phyloP scores from a whole-genome alignment of 169 alveolate species.

The Cryptosporidium viatorum region DNA sequence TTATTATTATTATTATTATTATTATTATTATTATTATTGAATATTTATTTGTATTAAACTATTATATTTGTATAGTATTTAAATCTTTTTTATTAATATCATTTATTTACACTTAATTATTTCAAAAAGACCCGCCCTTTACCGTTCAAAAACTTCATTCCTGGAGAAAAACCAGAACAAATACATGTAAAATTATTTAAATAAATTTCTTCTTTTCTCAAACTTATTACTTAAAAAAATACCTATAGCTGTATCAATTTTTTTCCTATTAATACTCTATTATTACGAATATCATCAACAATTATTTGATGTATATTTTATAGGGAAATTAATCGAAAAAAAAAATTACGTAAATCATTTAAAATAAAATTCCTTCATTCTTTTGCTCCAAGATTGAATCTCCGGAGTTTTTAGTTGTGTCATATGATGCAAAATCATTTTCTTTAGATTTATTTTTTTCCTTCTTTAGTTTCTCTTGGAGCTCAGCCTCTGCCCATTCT shows the following conservation, averaged over 20 bases:
- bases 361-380: constrained; percentile 57
- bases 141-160: not conserved
- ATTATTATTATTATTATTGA: no score
- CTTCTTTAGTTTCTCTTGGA: constrained; percentile 12
- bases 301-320: not conserved
- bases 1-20: no score
- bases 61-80: no score
- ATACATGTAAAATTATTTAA: not conserved
- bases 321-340: not conserved
- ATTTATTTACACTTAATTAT: no score
- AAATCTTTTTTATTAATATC: no score
- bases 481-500: constrained; percentile 75
- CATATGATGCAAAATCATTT: not conserved
- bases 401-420: not conserved
- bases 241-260: not conserved
- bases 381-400: constrained; percentile 51
- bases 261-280: not conserved
- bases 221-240: no score
- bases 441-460: constrained; percentile 4
- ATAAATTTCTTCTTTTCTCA: no score
- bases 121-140: no score
- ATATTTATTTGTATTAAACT: no score
- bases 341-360: not conserved
- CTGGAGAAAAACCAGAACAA: no score
- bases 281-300: not conserved